A percentile compares a stretch with the other conserved stretches of the same genome.
Conservation (phyloP, 2,329 filamentous ascomycete species). For the Ophiocordyceps camponoti-saundersi region DNA sequence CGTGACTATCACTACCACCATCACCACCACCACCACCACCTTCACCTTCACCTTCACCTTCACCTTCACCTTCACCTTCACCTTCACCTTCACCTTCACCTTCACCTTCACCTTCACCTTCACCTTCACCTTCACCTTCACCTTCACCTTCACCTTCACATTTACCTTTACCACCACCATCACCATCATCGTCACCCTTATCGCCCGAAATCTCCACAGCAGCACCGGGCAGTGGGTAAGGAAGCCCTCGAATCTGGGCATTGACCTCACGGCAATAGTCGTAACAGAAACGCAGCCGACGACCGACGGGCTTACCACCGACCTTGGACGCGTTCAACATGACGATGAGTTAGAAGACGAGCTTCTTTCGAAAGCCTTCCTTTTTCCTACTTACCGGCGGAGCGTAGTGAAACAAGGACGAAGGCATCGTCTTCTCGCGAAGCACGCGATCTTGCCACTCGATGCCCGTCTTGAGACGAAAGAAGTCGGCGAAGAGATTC, state of each 20-base stretch:
- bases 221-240: constrained; percentile 6
- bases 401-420: constrained; percentile 23
- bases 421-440: constrained; percentile 13
- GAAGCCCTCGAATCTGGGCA: constrained; percentile 11
- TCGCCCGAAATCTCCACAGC: not conserved
- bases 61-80: not conserved
- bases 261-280: constrained; percentile 18
- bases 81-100: not conserved
- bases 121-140: no score
- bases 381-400: constrained; percentile 24
- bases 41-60: no score
- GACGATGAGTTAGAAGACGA: constrained; percentile 5
- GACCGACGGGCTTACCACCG: constrained; percentile 20
- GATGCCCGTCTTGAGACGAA: constrained; percentile 37
- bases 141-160: no score
- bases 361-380: not conserved
- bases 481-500: constrained; percentile 36
- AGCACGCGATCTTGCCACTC: constrained; percentile 39
- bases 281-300: constrained; percentile 13
- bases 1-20: no score
- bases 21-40: no score
- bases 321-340: no score
- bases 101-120: not conserved
- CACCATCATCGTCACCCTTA: not conserved
- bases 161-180: not conserved